A percentile compares a stretch with the other conserved stretches of the same genome.
phyloP scores from a whole-genome alignment of 1,284 basidiomycete species.

The Ceratobasidium sp. region DNA sequence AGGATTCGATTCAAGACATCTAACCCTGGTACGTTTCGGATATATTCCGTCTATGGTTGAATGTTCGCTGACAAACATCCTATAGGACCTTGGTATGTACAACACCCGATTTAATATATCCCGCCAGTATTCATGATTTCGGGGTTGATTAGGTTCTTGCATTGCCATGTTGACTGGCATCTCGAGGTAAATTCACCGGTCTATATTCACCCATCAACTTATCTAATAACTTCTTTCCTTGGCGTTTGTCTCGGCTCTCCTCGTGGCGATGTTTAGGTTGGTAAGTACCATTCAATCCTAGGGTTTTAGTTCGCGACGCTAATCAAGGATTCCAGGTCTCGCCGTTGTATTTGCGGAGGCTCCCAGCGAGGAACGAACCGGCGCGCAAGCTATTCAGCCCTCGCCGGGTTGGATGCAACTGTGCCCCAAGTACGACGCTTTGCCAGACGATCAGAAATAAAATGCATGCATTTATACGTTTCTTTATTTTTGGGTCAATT shows the following conservation, averaged over 20 bases:
- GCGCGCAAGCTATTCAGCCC: not conserved
- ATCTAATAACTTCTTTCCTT: not conserved
- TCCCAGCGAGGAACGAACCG: constrained; percentile 50
- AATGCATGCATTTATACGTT: too few species aligned
- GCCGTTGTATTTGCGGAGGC: constrained; percentile 62
- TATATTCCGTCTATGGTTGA: not conserved
- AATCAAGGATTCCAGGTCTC: constrained; percentile 54
- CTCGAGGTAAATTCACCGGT: constrained; percentile 56
- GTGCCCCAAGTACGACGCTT: constrained; percentile 52
- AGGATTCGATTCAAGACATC: constrained; percentile 63
- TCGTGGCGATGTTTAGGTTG: not conserved
- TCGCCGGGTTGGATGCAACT: constrained; percentile 56
- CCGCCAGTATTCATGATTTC: not conserved
- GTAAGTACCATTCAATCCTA: not conserved
- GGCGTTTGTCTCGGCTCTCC: not conserved
- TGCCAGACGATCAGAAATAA: constrained; percentile 15
- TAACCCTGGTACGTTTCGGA: constrained; percentile 57
- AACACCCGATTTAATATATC: too few species aligned
- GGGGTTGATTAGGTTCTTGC: constrained; percentile 57
- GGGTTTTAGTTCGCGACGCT: not conserved
- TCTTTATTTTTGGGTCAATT: too few species aligned
- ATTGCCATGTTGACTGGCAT: constrained; percentile 66
- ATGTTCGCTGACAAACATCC: not conserved
- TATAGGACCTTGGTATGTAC: constrained; percentile 57
- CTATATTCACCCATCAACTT: constrained; percentile 45